Evolutionary conservation across 2,329 filamentous ascomycete species (phyloP), one percentile per base, ranked within the genome.

Genomic region (Exophiala xenobiotica): DNA sequence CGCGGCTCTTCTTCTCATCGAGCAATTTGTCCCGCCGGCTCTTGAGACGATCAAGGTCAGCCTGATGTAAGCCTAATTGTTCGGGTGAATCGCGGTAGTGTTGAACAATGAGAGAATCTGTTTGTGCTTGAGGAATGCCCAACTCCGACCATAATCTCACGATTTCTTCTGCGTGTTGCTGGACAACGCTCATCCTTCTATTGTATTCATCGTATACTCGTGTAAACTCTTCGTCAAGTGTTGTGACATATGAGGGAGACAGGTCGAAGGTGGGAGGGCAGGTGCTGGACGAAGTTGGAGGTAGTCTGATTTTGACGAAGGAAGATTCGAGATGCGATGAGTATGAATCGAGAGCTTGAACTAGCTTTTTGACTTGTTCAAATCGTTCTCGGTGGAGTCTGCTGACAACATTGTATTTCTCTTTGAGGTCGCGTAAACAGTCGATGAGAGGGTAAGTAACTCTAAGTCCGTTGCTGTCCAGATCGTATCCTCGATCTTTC

Each of bases 171-270:
- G 83, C 85, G 2, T 89, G 71, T 16, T 83, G 72, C 68, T 89
- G 83, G 11, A 97, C 90, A 0, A 81, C 82, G 23, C 80, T 79
- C 38, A 96, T 78, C 41, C 93, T 88, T 60, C 85, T 87, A 37
- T 86, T 90, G 71, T 97, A 99, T 73, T 99, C 95, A 65, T 97
- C 90, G 70, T 97, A 97, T 16, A 99, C 89, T 54, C 90, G 83
- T 8, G 89, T 90, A 66, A 97, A 99, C 70, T 99, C 93, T 47
- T 80, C 78, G 67, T 99, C 92, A 16, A 99, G 81, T 51, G 86
- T 84, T 56, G 88, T 82, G 46, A 96, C 88, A 65, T 97, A 99
- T 3, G 86, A 79, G 0, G 88, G 84, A 0, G 92, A 96, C n/a
- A 99, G 82, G 64, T 97, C 91, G 68, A 99, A 97, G 46, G 80